Evolutionary conservation across 192 early-diverging fungal genomes (phyloP), one percentile per base, ranked within the genome.

Genomic region (Dissophora globulifera): DNA sequence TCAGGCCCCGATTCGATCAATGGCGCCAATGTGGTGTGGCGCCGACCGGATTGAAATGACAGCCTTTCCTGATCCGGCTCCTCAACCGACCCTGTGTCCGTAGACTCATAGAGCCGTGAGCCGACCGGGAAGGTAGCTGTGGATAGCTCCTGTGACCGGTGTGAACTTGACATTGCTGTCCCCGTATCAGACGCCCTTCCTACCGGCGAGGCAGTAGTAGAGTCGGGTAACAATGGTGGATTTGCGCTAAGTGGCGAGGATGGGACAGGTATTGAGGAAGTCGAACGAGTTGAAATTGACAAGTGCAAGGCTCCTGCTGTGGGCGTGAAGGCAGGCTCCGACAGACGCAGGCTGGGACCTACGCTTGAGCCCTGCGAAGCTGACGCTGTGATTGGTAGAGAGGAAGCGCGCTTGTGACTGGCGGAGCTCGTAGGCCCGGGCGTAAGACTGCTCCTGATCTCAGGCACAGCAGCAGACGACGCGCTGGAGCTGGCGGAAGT

Each of bases 331-430:
- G 35, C 35, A 13, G 7, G 35, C 13, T 13, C 35, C 6, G 35
- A 6, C 13, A 13, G 35, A 45, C 43, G 4, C 6, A 17, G 4
- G 9, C 43, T 3, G 31, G 19, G 32, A 13, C 33, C 42, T 30
- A 26, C 26, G 41, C 56, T 58, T 2, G 22, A 2, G 9, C 48
- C 31, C 20, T n/a, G 12, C 42, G 33, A 5, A 27, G 33, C 38
- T 31, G 65, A 20, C 29, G 46, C 25, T 47, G 67, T 61, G 32
- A 61, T 33, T 38, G 70, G 70, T 32, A 75, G 41, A 10, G 70
- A 75, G 11, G 62, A 38, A 11, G 70, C 60, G 3, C 70, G 47
- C 27, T 54, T 75, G 70, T 64, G 70, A 75, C 47, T 54, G 56
- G 57, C 25, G 19, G 43, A 35, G 4, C 4, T 45, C n/a, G 16